Percentiles rank a stretch among this genome's conserved stretches.
Conservation (phyloP, 768 basidiomycete genomes). For the Termitomyces titanicus region DNA sequence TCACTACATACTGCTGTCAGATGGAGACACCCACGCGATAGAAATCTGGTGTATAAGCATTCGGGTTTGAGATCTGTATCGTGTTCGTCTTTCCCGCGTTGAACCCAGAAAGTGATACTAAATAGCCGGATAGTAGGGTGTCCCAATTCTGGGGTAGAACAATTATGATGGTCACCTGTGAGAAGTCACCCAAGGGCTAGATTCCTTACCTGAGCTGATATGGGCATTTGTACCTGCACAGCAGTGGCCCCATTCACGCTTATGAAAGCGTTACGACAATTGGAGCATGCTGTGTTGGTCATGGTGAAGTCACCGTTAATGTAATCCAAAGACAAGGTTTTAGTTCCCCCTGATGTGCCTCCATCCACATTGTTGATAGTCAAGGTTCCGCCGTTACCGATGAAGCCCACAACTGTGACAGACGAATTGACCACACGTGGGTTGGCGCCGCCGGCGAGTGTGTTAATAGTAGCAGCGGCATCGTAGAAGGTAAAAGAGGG, state of each 20-base stretch:
- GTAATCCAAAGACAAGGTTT: slow-evolving; percentile 41
- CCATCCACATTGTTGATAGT: slow-evolving; percentile 40
- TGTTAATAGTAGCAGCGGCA: slow-evolving; percentile 29
- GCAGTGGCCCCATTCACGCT: slow-evolving; percentile 42
- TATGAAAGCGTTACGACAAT: slow-evolving; percentile 43
- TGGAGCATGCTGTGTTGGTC: slow-evolving; percentile 42
- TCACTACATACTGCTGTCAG: slow-evolving; percentile 1
- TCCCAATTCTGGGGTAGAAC: slow-evolving; percentile 38
- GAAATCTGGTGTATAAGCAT: slow-evolving; percentile 39
- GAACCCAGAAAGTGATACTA: slow-evolving; percentile 40
- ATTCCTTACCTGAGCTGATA: slow-evolving; percentile 40
- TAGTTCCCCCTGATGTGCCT: slow-evolving; percentile 36
- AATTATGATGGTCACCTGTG: background rate
- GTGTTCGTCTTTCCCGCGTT: slow-evolving; percentile 41
- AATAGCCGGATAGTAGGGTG: slow-evolving; percentile 36
- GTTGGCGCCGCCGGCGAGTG: slow-evolving; percentile 34
- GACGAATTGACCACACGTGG: slow-evolving; percentile 32
- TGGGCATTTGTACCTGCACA: slow-evolving; percentile 42
- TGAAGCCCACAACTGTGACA: slow-evolving; percentile 35
- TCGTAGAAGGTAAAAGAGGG: slow-evolving; percentile 32
- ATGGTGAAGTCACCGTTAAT: slow-evolving; percentile 44
- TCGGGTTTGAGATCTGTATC: slow-evolving; percentile 40
- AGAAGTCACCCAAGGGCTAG: background rate
- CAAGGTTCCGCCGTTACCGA: slow-evolving; percentile 41
- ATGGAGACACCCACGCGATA: slow-evolving; percentile 35